A percentile compares a stretch with the other conserved stretches of the same genome.
Evolutionary conservation across 768 basidiomycete species (phyloP).

Genomic region (Dioszegia hungarica): DNA sequence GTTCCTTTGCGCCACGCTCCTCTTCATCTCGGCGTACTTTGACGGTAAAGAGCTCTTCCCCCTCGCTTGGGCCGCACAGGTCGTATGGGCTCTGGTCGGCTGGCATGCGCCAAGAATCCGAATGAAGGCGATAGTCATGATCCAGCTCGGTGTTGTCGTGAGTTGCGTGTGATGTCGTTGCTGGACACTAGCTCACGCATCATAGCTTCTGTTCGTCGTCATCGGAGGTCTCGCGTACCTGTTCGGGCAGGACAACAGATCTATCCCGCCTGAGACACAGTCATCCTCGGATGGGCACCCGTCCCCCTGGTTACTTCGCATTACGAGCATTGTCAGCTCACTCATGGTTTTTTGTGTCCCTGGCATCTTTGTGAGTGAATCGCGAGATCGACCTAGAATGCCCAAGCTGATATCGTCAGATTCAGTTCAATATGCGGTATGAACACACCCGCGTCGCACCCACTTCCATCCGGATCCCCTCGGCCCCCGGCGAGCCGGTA

Average conservation of each 20-base stretch:
- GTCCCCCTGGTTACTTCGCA: background rate
- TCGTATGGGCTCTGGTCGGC: background rate
- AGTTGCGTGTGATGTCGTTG: no score
- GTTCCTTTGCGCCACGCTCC: background rate
- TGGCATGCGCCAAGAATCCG: background rate
- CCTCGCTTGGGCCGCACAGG: background rate
- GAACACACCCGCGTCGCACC: background rate
- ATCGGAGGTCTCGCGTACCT: background rate
- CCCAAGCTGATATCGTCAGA: background rate
- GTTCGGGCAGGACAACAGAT: background rate
- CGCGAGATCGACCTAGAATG: background rate
- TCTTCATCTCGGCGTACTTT: background rate
- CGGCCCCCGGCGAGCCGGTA: background rate
- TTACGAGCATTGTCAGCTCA: background rate
- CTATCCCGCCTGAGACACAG: background rate
- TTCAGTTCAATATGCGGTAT: conserved; percentile 1
- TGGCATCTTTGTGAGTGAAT: background rate
- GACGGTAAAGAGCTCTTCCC: background rate
- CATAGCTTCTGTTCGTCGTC: background rate
- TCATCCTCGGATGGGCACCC: background rate
- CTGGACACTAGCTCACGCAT: background rate
- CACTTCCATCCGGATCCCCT: background rate
- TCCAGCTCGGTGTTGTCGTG: background rate
- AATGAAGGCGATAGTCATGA: background rate
- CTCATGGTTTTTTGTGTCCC: background rate